Conservation (phyloP, 257 asterid species). For the Gynochthodes officinalis region DNA sequence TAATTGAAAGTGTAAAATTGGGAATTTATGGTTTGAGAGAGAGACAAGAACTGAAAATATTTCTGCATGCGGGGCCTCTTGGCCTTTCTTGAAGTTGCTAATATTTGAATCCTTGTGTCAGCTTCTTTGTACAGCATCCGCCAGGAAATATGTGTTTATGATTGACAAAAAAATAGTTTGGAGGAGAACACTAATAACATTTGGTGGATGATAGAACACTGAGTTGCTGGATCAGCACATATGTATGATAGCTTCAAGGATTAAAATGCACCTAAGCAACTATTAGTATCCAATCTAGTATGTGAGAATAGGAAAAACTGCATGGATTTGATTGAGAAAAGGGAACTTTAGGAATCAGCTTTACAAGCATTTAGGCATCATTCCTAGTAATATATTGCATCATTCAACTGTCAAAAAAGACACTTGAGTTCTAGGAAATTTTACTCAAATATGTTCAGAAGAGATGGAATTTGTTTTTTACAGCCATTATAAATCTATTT, state of each 20-base stretch:
- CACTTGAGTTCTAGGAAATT: neutral
- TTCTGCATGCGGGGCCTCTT: conserved; percentile 29
- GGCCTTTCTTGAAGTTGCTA: conserved; percentile 29
- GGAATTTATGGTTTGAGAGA: conserved; percentile 23
- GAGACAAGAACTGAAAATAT: neutral
- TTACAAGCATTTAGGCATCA: too few relatives aligned
- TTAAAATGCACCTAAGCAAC: neutral
- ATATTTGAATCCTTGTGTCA: conserved; percentile 31
- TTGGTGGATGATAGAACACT: neutral
- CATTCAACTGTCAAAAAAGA: neutral
- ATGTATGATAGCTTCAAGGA: neutral
- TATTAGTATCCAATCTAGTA: too few relatives aligned
- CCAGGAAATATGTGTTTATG: neutral
- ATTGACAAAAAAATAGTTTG: neutral
- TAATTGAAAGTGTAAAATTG: neutral
- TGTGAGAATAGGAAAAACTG: neutral
- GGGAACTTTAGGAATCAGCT: neutral
- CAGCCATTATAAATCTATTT: neutral
- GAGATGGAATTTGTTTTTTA: too few relatives aligned
- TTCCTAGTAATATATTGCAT: neutral
- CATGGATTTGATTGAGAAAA: neutral
- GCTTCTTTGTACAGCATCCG: neutral
- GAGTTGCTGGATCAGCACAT: neutral
- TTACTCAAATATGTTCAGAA: neutral
- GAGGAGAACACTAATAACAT: neutral